Evolutionary conservation across 306 rosid species (phyloP).

Genomic region (Prunus mongolica): DNA sequence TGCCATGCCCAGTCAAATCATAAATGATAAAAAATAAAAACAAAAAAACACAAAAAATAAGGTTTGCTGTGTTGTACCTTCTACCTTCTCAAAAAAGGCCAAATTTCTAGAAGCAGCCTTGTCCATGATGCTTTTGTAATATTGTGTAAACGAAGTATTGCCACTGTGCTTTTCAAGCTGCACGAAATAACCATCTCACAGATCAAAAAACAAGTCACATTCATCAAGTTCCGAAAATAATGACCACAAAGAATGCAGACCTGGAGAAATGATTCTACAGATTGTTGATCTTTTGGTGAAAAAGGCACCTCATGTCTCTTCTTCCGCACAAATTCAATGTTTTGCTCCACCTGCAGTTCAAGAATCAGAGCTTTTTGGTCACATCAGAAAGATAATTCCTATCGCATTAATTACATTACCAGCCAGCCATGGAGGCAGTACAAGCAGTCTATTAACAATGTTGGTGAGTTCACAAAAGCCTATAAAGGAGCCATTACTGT

Average conservation of each 20-base stretch:
- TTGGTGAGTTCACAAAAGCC: neutral
- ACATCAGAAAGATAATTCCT: neutral
- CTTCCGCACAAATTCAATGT: slow-evolving; percentile 63
- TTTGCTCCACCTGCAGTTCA: slow-evolving; percentile 71
- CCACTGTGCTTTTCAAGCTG: slow-evolving; percentile 66
- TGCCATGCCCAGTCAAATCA: no score
- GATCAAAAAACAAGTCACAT: neutral
- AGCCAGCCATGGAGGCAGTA: neutral
- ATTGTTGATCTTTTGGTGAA: slow-evolving; percentile 80
- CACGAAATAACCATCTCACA: slow-evolving; percentile 14
- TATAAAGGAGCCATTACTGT: neutral
- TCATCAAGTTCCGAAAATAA: neutral
- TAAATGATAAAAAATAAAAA: no score
- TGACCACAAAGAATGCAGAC: slow-evolving; percentile 28
- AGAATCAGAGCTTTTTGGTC: neutral
- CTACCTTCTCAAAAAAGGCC: no score
- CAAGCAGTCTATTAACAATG: neutral
- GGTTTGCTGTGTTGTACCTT: no score
- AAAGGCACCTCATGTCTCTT: slow-evolving; percentile 77
- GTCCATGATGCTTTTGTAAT: no score
- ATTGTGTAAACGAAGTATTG: slow-evolving; percentile 55
- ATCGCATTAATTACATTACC: neutral
- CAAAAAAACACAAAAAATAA: no score
- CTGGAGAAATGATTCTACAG: slow-evolving; percentile 79
- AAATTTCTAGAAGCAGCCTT: no score